Evolutionary conservation across 768 basidiomycete genomes (phyloP), one percentile per base, ranked within the genome.

Genomic region (Lentinula sp.): DNA sequence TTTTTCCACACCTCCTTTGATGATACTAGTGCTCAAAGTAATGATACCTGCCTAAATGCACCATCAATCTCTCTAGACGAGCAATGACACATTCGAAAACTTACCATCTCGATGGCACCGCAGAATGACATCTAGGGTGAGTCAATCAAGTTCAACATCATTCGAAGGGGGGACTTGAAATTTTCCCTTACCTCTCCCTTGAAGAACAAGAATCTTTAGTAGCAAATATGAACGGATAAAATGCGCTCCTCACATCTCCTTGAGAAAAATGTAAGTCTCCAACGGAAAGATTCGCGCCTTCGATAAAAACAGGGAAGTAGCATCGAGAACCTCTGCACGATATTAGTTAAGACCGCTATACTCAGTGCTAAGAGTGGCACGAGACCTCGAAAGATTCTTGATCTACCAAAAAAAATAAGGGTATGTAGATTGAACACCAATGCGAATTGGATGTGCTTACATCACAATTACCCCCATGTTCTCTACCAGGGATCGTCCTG

Each of bases 241-340:
- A 9, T 39, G 5, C 15, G 34, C 15, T 5, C 62, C 74, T 64
- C 57, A 76, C 87, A 75, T 91, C 89, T 21, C 88, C 89, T 69
- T 91, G 88, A 15, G 87, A 88, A 71, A 90, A 91, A 67, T 92
- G 89, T 28, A 90, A 74, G 68, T 91, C 89, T 1, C 89, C 89
- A 18, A 91, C 85, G 0, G 89, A 89, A 2, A 92, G 74, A 62
- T 89, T 88, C 1, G 89, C 89, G 5, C 88, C 89, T 49, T 84
- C 77, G 35, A 92, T 74, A 65, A 87, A 92, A 2, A 92, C 89
- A 2, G 89, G 89, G 74, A 90, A 84, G 68, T 89, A 89, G 70
- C 84, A 87, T 1, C 84, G 80, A 28, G 87, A 89, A 3, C 87
- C 87, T 66, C 83, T 84, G 40, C 21, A 32, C 40, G 7, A 57